Conservation (phyloP, 257 asterid genomes). For the Linaria vulgaris region DNA sequence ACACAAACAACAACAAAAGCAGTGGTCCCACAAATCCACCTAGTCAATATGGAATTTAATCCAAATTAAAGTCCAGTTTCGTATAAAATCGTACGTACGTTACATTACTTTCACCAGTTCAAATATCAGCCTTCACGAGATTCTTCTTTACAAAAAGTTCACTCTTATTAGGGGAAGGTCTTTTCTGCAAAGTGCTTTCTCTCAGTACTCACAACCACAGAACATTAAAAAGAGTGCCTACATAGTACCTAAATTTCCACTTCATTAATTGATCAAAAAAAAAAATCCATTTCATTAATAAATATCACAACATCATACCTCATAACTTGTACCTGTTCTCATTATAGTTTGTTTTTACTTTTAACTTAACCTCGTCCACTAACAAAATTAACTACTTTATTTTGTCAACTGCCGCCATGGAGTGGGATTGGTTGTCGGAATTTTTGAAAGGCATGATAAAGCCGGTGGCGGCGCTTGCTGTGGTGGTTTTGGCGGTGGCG, state of each 20-base stretch:
- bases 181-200: too few relatives aligned
- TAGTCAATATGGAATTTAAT: not conserved
- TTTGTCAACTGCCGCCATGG: slow-evolving; percentile 38
- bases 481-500: slow-evolving; percentile 68
- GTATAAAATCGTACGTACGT: slow-evolving; percentile 47
- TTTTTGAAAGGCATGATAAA: slow-evolving; percentile 81
- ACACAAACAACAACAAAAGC: not conserved
- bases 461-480: slow-evolving; percentile 80
- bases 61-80: not conserved
- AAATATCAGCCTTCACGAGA: slow-evolving; percentile 41
- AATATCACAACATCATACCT: not conserved
- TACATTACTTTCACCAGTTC: slow-evolving; percentile 1
- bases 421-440: slow-evolving; percentile 61
- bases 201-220: not conserved
- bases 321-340: not conserved
- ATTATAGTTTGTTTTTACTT: too few relatives aligned
- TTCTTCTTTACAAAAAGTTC: slow-evolving; percentile 14
- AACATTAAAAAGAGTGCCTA: not conserved
- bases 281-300: not conserved
- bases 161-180: slow-evolving; percentile 55
- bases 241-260: not conserved
- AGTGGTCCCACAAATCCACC: slow-evolving; percentile 9
- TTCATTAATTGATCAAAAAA: not conserved
- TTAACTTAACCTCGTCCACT: not conserved
- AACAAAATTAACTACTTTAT: not conserved